Evolutionary conservation across 768 basidiomycete species (phyloP), one percentile per base, ranked within the genome.

Genomic region (Trametes gibbosa): DNA sequence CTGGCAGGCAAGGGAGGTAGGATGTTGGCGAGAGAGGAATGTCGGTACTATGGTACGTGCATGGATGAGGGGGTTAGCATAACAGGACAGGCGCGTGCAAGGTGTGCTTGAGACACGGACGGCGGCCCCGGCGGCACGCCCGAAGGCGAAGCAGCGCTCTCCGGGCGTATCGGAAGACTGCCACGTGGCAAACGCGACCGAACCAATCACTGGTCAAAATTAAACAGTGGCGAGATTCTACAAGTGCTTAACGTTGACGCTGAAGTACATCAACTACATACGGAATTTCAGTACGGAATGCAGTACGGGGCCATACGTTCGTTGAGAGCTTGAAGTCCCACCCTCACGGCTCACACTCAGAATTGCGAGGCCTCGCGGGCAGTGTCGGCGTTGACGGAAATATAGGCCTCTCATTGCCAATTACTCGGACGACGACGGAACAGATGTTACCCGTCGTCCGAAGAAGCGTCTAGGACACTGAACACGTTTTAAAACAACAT

Each of bases 381-480:
- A 10, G 10, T 32, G 10, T 32, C 29, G 10, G 29, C 29, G 29
- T 32, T 32, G 29, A 32, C 29, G 10, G 29, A 32, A 32, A 32
- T 32, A 32, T 32, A 32, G 5, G 10, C 29, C 29, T 10, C 29
- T 14, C 13, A 14, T 39, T 39, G 37, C 37, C 43, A 45, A 24
- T 24, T 23, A 10, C 29, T 32, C 43, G 21, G 43, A 21, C 43
- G 21, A 24, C 9, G 23, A 9, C 21, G 43, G 23, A 45, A 21
- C 19, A 45, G 10, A 27, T 17, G 37, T 42, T 16, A 62, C 4
- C 41, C 46, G 45, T 62, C 61, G 12, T 62, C 61, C 23, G 42
- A 37, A 19, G 53, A 48, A 5, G 57, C 16, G 10, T 62, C 61
- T 32, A 62, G 24, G 35, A 62, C 51, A 24, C 61, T 62, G 17